A percentile compares a stretch with the other conserved stretches of the same genome.
phyloP scores from a whole-genome alignment of 1,284 basidiomycete genomes.

The Kwoniella shivajii region DNA sequence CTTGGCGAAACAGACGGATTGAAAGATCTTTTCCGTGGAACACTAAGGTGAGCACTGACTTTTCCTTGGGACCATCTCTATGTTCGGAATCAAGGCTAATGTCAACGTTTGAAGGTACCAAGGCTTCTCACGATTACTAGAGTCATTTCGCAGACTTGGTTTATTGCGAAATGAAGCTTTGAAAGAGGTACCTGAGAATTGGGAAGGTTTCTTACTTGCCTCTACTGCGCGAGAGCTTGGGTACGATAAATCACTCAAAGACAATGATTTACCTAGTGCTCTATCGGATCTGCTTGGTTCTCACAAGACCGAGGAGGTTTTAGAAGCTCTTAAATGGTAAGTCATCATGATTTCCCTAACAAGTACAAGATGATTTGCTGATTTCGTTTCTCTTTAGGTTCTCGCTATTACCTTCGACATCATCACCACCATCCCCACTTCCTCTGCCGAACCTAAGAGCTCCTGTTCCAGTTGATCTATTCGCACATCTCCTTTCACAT shows the following conservation, averaged over 20 bases:
- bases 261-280: slow-evolving; percentile 31
- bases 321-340: slow-evolving; percentile 65
- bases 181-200: slow-evolving; percentile 13
- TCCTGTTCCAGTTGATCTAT: slow-evolving; percentile 71
- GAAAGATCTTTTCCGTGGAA: slow-evolving; percentile 78
- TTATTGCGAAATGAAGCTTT: slow-evolving; percentile 62
- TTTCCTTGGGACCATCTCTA: background rate
- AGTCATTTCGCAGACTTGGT: slow-evolving; percentile 73
- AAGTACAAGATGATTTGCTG: too few relatives aligned
- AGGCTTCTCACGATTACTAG: slow-evolving; percentile 77
- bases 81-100: background rate
- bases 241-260: slow-evolving; percentile 5
- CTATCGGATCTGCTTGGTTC: slow-evolving; percentile 55
- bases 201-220: slow-evolving; percentile 30
- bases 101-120: slow-evolving; percentile 65
- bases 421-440: slow-evolving; percentile 9
- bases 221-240: slow-evolving; percentile 35
- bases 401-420: slow-evolving; percentile 55
- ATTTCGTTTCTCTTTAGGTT: slow-evolving; percentile 32
- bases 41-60: slow-evolving; percentile 63
- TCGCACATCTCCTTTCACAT: slow-evolving; percentile 73
- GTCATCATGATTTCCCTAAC: slow-evolving; percentile 7
- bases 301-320: slow-evolving; percentile 51
- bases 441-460: slow-evolving; percentile 54
- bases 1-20: slow-evolving; percentile 61